Conservation (phyloP, 2,329 filamentous ascomycete genomes). For the Ophiostoma sp. region DNA sequence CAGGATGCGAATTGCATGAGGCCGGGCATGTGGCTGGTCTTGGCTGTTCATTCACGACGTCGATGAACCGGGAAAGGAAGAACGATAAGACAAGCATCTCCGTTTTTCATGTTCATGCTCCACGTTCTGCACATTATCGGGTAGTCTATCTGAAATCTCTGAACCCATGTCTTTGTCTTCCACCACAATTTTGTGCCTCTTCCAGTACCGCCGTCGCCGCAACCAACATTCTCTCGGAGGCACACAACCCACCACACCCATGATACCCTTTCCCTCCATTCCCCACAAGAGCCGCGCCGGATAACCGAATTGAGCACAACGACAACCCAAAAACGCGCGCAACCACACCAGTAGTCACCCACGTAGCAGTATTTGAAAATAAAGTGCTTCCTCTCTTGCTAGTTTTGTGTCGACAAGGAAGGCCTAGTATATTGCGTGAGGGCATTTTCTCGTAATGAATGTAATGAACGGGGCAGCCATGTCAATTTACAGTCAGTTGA, state of each 20-base stretch:
- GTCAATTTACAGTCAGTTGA: background rate
- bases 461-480: slow-evolving; percentile 1
- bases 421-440: slow-evolving; percentile 14
- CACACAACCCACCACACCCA: background rate
- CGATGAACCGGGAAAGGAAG: background rate
- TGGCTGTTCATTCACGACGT: background rate
- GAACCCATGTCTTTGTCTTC: background rate
- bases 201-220: background rate
- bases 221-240: background rate
- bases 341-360: background rate
- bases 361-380: background rate
- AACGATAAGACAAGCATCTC: background rate
- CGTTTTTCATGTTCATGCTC: background rate
- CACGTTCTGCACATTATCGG: background rate
- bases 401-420: background rate
- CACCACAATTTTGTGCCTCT: background rate
- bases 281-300: slow-evolving; percentile 14
- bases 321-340: background rate
- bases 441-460: slow-evolving; percentile 17
- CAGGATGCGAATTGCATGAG: background rate
- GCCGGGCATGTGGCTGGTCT: background rate
- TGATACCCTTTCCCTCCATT: background rate
- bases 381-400: background rate
- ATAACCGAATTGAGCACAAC: background rate
- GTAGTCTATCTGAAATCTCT: background rate